A percentile compares a stretch with the other conserved stretches of the same genome.
These are phyloP conservation scores for Phaeosphaeria sp. DNA, from an alignment of 2,329 filamentous ascomycete genomes.

Conservation along the genomic window DNA sequence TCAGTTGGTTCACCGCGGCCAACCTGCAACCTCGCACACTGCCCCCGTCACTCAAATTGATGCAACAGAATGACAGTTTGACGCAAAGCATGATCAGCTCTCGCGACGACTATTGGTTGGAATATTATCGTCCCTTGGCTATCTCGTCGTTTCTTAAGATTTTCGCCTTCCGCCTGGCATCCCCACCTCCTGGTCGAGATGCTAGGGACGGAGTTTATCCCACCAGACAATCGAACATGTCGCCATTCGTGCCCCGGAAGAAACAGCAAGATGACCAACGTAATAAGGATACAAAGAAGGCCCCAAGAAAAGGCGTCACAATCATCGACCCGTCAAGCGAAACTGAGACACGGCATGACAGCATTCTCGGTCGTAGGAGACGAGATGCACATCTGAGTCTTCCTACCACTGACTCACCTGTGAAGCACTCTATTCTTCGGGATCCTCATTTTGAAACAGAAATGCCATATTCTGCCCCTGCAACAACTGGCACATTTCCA, in stretches of 20 bases:
- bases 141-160: slow-evolving; percentile 91
- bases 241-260: slow-evolving; percentile 81
- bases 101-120: slow-evolving; percentile 95
- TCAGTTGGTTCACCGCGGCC: slow-evolving; percentile 83
- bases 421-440: slow-evolving; percentile 53
- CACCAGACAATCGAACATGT: slow-evolving; percentile 80
- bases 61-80: slow-evolving; percentile 33
- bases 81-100: slow-evolving; percentile 55
- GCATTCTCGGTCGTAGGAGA: slow-evolving; percentile 25
- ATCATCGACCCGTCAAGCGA: slow-evolving; percentile 68
- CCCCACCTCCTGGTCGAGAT: slow-evolving; percentile 78
- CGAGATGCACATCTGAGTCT: slow-evolving; percentile 30
- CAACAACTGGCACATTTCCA: slow-evolving; percentile 23
- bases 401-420: slow-evolving; percentile 42
- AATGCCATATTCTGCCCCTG: slow-evolving; percentile 25
- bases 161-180: slow-evolving; percentile 88
- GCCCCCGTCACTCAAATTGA: slow-evolving; percentile 57
- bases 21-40: slow-evolving; percentile 70
- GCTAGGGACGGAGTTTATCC: slow-evolving; percentile 76
- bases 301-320: slow-evolving; percentile 70
- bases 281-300: slow-evolving; percentile 69
- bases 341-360: slow-evolving; percentile 29
- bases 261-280: slow-evolving; percentile 55
- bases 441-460: slow-evolving; percentile 47
- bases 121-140: slow-evolving; percentile 90